phyloP scores from a whole-genome alignment of 2,329 filamentous ascomycete species.

The Exophiala viscosa region DNA sequence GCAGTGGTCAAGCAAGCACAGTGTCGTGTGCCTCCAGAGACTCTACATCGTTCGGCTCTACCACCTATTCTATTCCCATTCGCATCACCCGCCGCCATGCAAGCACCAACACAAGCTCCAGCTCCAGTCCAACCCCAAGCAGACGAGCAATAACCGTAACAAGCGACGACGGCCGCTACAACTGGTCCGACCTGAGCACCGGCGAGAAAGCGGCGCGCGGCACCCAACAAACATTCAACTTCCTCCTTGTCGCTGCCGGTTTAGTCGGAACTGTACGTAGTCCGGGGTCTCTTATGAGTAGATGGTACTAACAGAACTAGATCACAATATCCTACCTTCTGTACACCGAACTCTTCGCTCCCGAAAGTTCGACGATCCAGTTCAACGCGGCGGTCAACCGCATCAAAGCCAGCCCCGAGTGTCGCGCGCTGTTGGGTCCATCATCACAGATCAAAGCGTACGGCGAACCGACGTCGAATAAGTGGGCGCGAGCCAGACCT shows the following conservation, averaged over 20 bases:
- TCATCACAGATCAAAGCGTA: slow-evolving; percentile 71
- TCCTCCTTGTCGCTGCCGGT: slow-evolving; percentile 71
- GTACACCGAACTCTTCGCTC: slow-evolving; percentile 77
- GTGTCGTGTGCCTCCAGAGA: background rate
- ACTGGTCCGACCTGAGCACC: slow-evolving; percentile 72
- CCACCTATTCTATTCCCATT: background rate
- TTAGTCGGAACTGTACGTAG: slow-evolving; percentile 67
- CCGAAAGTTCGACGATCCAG: slow-evolving; percentile 78
- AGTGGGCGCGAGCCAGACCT: slow-evolving; percentile 67
- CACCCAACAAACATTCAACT: slow-evolving; percentile 87
- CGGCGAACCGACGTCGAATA: slow-evolving; percentile 75
- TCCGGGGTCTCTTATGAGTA: background rate
- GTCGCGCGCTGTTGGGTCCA: slow-evolving; percentile 70
- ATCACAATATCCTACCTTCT: slow-evolving; percentile 74
- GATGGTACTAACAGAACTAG: slow-evolving; percentile 39
- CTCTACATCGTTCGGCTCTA: background rate
- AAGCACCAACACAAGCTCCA: slow-evolving; percentile 25
- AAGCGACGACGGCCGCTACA: slow-evolving; percentile 78
- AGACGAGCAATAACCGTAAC: slow-evolving; percentile 74
- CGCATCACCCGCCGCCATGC: slow-evolving; percentile 12
- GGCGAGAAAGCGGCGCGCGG: slow-evolving; percentile 78
- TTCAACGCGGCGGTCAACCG: slow-evolving; percentile 83
- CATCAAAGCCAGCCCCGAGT: slow-evolving; percentile 69
- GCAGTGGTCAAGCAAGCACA: background rate
- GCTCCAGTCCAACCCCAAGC: slow-evolving; percentile 46